Percentiles rank a stretch among this genome's conserved stretches.
Conservation (phyloP, 495 filamentous ascomycete species). For the Venustampulla echinocandica region DNA sequence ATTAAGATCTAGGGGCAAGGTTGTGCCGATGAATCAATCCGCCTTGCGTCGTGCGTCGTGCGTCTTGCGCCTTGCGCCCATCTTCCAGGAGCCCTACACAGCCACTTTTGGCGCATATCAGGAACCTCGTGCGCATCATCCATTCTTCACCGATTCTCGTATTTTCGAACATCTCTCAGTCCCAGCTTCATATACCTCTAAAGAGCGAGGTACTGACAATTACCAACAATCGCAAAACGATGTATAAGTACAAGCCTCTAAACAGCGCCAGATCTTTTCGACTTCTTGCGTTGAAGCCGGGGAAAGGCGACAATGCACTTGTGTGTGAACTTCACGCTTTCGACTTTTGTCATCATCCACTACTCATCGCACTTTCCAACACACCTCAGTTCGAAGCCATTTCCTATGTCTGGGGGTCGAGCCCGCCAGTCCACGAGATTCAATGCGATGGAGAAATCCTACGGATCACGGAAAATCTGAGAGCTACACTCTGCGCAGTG, state of each 20-base stretch:
- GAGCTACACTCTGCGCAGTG: background rate
- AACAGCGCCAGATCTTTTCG: background rate
- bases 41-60: too few species aligned
- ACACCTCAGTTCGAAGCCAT: background rate
- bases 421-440: background rate
- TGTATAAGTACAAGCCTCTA: background rate
- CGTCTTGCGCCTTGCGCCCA: too few species aligned
- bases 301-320: background rate
- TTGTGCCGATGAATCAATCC: too few species aligned
- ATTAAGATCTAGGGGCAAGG: too few species aligned
- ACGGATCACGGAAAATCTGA: background rate
- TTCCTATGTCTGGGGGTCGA: background rate
- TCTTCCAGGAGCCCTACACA: too few species aligned
- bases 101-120: too few species aligned
- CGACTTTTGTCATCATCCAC: background rate
- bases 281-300: background rate
- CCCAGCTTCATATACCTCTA: too few species aligned
- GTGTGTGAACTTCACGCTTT: background rate
- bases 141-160: too few species aligned
- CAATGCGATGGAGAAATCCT: background rate
- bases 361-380: background rate
- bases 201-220: too few species aligned
- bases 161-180: too few species aligned
- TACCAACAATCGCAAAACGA: too few species aligned
- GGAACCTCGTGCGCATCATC: too few species aligned